Evolutionary conservation across 768 basidiomycete species (phyloP).

Genomic region (Pisolithus tinctorius): DNA sequence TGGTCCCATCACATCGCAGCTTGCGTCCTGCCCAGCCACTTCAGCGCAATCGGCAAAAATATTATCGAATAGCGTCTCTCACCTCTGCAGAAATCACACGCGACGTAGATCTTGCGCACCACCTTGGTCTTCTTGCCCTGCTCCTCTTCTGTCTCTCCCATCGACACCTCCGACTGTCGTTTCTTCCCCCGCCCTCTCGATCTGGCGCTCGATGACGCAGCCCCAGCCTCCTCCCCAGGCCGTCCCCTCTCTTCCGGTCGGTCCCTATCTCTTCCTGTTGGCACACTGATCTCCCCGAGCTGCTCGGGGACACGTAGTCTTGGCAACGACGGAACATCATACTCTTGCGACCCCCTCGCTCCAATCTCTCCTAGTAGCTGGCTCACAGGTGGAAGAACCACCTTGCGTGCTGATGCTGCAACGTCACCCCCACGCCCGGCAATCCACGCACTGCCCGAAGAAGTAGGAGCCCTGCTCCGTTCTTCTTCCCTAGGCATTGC

Average conservation of each 20-base stretch:
- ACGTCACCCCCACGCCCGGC: conserved; percentile 11
- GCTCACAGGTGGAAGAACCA: conserved; percentile 24
- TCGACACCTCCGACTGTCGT: conserved; percentile 2
- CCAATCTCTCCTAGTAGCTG: conserved; percentile 19
- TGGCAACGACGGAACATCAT: conserved; percentile 22
- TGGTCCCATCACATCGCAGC: conserved; percentile 63
- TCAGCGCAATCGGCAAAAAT: neutral
- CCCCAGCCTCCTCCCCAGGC: neutral
- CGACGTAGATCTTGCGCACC: conserved; percentile 35
- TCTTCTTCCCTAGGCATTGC: conserved; percentile 21
- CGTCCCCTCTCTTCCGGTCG: conserved; percentile 8
- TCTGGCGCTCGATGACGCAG: conserved; percentile 1
- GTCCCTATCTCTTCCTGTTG: conserved; percentile 7
- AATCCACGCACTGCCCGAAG: conserved; percentile 14
- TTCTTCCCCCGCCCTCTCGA: conserved; percentile 13
- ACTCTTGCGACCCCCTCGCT: conserved; percentile 10
- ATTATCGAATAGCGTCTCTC: conserved; percentile 17
- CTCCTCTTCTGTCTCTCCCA: conserved; percentile 4
- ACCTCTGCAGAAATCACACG: conserved; percentile 79
- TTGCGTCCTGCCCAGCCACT: conserved; percentile 49
- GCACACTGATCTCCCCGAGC: neutral
- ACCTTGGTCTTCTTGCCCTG: conserved; percentile 19
- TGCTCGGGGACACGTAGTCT: conserved; percentile 23
- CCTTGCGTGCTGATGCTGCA: conserved; percentile 10
- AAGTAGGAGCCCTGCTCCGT: conserved; percentile 12